These are phyloP conservation scores for Diaporthe humulicola DNA, from an alignment of 2,329 filamentous ascomycete species.

Conservation along the genomic window DNA sequence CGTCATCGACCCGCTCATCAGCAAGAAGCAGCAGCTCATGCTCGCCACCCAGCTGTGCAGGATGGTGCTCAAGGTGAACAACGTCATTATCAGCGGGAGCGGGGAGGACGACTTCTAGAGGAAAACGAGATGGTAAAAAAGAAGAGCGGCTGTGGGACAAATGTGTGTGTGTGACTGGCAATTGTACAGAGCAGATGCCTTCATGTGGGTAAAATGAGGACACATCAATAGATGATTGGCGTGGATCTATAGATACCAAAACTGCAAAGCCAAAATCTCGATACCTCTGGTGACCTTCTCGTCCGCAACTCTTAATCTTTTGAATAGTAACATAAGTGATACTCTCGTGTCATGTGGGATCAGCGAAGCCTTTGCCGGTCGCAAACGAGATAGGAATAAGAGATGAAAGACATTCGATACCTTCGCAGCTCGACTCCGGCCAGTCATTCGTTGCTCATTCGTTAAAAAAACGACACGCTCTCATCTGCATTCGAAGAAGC, in stretches of 20 bases:
- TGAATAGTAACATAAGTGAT: background rate
- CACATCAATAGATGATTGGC: constrained; percentile 26
- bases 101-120: constrained; percentile 88
- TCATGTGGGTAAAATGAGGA: constrained; percentile 6
- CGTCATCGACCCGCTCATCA: constrained; percentile 97
- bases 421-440: too few relatives aligned
- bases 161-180: constrained; percentile 4
- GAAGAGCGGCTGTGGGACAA: background rate
- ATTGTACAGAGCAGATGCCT: constrained; percentile 32
- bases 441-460: background rate
- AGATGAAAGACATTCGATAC: background rate
- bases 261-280: constrained; percentile 15
- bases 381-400: background rate
- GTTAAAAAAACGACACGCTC: background rate
- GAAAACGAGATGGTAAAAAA: background rate
- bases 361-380: background rate
- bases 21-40: constrained; percentile 96
- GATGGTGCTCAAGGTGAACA: constrained; percentile 98
- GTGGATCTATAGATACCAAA: constrained; percentile 33
- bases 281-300: background rate
- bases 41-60: constrained; percentile 97
- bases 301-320: background rate
- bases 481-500: constrained; percentile 3
- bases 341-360: background rate
- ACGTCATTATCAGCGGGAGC: constrained; percentile 90